A percentile compares a stretch with the other conserved stretches of the same genome.
Evolutionary conservation across 805 yeast species (phyloP).

Genomic region (Wickerhamiella azyma): DNA sequence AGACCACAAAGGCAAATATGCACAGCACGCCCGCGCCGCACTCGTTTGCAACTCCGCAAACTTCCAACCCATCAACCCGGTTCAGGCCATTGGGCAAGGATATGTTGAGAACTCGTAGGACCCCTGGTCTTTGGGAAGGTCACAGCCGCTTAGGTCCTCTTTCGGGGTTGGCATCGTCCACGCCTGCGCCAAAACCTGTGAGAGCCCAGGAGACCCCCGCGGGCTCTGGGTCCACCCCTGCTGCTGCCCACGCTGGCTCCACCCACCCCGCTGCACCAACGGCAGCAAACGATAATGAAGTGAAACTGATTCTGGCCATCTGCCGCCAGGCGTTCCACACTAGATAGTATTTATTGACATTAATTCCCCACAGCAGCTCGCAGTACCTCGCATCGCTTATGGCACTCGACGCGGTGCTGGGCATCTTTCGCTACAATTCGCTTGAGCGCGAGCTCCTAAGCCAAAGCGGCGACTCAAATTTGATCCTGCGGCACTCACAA

Average conservation of each 20-base stretch:
- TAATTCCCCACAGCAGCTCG: too few relatives aligned
- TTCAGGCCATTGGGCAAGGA: background rate
- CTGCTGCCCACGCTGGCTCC: too few relatives aligned
- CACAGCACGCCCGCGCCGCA: slow-evolving; percentile 3
- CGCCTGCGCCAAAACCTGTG: too few relatives aligned
- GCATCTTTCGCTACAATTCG: slow-evolving; percentile 5
- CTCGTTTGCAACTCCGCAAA: background rate
- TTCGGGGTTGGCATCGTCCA: too few relatives aligned
- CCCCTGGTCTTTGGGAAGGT: background rate
- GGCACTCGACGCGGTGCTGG: background rate
- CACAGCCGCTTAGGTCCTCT: too few relatives aligned
- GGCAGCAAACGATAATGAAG: too few relatives aligned
- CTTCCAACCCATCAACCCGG: background rate
- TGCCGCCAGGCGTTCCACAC: too few relatives aligned
- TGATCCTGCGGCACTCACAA: background rate
- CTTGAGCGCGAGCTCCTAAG: background rate
- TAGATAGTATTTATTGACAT: too few relatives aligned
- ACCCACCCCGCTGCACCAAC: too few relatives aligned
- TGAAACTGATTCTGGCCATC: too few relatives aligned
- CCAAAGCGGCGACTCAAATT: slow-evolving; percentile 4
- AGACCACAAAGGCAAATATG: background rate
- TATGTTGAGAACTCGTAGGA: background rate
- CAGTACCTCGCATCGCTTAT: background rate
- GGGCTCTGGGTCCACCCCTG: too few relatives aligned
- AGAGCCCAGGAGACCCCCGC: too few relatives aligned